Evolutionary conservation across 202 grass and related monocot species (phyloP), one percentile per base, ranked within the genome.

Genomic region (Miscanthus sacchariflorus): DNA sequence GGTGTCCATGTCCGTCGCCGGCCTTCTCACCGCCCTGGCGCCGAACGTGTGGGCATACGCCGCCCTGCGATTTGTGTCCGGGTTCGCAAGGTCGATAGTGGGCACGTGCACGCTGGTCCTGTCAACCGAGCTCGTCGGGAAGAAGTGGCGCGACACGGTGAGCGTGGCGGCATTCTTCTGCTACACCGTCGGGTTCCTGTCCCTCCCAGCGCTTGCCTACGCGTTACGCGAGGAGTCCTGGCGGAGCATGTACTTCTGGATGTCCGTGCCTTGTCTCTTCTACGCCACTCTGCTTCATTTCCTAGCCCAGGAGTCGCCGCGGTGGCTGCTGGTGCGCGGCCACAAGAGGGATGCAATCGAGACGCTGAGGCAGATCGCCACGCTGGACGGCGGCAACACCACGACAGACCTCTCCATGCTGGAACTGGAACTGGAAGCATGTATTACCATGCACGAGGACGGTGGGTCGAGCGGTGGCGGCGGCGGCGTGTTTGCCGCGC

Each of bases 311-410:
- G 94, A 99, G 87, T 99, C 96, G n/a, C 96, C 94, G 11, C 87
- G 92, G 68, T 99, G 96, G 96, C 92, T 99, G 21, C 89, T 95
- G 46, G 96, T 99, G 81, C 94, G 94, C 7, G 96, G 94, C 2
- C 91, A 54, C 7, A 92, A 66, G 80, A 78, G 87, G 17, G 91
- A 96, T 23, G 91, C 91, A 28, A 77, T 96, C 80, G 66, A 90
- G 30, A 72, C 82, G 19, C 84, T 96, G 5, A 87, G 69, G 52
- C 82, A 76, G 33, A 82, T 93, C 42, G 86, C 86, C 0, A 11
- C 87, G 9, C 79, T 81, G 72, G 73, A 84, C 56, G 87, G 85
- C 45, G 28, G 68, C 27, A 82, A 0, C 19, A 13, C 90, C 72
- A 89, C 70, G 17, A 74, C 84, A 5, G 85, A 87, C 69, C 89